A percentile compares a stretch with the other conserved stretches of the same genome.
Evolutionary conservation across 2,329 filamentous ascomycete genomes (phyloP).

Genomic region (Aspergillus piperis): DNA sequence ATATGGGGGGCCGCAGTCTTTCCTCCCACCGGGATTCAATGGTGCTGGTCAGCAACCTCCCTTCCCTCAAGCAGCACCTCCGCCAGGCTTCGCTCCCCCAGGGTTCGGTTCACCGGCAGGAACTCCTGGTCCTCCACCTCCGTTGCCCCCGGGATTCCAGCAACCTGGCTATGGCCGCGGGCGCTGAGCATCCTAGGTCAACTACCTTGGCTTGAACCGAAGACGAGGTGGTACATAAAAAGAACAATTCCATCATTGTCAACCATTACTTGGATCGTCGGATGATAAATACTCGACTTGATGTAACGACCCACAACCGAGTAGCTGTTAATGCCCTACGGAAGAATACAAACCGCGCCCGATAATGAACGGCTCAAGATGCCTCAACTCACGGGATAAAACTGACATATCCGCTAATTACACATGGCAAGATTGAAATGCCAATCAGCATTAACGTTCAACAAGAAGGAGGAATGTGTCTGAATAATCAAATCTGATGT

Average conservation of each 20-base stretch:
- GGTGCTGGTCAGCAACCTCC: slow-evolving; percentile 31
- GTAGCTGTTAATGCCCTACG: neutral
- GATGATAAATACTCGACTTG: neutral
- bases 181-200: slow-evolving; percentile 29
- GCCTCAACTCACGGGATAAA: neutral
- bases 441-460: neutral
- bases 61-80: slow-evolving; percentile 45
- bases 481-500: neutral
- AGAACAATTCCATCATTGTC: neutral
- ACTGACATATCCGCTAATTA: neutral
- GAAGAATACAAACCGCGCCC: neutral
- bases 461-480: neutral
- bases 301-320: neutral
- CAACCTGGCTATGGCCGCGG: slow-evolving; percentile 41
- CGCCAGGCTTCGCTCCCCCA: slow-evolving; percentile 54
- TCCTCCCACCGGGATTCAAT: slow-evolving; percentile 43
- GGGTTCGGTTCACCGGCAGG: slow-evolving; percentile 46
- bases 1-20: slow-evolving; percentile 62
- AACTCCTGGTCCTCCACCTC: slow-evolving; percentile 32
- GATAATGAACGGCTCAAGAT: neutral
- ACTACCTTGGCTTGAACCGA: neutral
- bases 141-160: slow-evolving; percentile 47
- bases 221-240: neutral
- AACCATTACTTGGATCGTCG: neutral
- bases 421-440: neutral